Evolutionary conservation across 257 asterid species (phyloP).

Genomic region (Plantago ovata): DNA sequence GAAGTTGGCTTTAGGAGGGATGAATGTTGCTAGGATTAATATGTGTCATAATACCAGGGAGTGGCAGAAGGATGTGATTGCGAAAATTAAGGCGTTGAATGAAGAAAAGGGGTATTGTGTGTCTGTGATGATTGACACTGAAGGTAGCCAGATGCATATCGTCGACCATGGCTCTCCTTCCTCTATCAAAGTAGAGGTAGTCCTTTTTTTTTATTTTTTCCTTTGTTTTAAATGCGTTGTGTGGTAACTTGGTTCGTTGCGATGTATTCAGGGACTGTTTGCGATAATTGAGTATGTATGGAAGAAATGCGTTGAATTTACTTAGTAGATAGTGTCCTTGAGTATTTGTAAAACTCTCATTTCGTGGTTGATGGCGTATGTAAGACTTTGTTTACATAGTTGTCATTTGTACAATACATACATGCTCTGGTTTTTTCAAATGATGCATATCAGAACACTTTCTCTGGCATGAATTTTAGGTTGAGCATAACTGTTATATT

Average conservation of each 20-base stretch:
- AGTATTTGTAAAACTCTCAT: background rate
- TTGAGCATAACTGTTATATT: background rate
- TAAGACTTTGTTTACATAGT: background rate
- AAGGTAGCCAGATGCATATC: conserved; percentile 71
- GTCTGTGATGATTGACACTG: conserved; percentile 83
- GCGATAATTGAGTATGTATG: too few species aligned
- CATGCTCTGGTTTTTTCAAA: background rate
- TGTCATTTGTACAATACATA: background rate
- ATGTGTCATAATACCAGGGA: conserved; percentile 79
- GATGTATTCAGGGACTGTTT: too few species aligned
- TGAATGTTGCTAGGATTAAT: conserved; percentile 86
- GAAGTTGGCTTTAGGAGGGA: conserved; percentile 70
- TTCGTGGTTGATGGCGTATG: background rate
- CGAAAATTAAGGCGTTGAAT: conserved; percentile 69
- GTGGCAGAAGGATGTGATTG: conserved; percentile 71
- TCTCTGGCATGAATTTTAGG: background rate
- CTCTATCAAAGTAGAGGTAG: conserved; percentile 84
- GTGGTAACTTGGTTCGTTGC: too few species aligned
- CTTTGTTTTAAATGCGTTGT: too few species aligned
- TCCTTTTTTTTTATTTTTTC: too few species aligned
- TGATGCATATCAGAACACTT: too few species aligned
- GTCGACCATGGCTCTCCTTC: conserved; percentile 83
- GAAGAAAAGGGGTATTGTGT: conserved; percentile 69
- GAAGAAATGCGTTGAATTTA: too few species aligned
- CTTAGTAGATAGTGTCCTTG: too few species aligned